Conservation (phyloP, 192 early-diverging fungal species). For the Backusella sp. region DNA sequence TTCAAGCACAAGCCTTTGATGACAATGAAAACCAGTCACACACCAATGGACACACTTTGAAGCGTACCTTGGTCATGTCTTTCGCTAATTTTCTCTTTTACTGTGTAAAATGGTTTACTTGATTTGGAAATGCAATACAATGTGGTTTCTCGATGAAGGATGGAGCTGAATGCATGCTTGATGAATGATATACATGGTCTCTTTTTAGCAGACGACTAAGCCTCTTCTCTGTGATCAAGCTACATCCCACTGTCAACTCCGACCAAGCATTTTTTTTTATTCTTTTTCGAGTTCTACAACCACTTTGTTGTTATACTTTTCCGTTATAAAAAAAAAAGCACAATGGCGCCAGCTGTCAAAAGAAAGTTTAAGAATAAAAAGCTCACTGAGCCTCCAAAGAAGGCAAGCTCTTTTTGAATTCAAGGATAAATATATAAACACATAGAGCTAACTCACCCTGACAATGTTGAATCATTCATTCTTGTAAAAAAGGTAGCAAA, state of each 20-base stretch:
- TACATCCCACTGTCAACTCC: neutral
- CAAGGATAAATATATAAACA: neutral
- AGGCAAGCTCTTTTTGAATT: neutral
- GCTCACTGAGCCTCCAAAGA: neutral
- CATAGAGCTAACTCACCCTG: neutral
- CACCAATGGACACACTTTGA: neutral
- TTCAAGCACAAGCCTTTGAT: neutral
- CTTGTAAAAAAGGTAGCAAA: neutral
- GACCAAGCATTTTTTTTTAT: conserved; percentile 7
- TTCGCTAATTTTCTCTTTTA: neutral
- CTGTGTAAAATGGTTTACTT: no score
- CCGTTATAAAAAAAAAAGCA: neutral
- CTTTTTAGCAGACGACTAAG: neutral
- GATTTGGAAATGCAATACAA: no score
- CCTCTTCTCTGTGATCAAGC: neutral
- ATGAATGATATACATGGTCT: no score
- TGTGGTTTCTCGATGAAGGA: no score
- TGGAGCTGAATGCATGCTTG: no score
- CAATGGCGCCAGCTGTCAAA: conserved; percentile 18
- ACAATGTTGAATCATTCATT: neutral
- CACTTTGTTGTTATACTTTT: neutral
- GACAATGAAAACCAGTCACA: neutral
- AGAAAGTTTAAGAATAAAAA: conserved; percentile 16
- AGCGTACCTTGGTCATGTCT: neutral
- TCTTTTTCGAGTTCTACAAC: neutral